Evolutionary conservation across 2,329 filamentous ascomycete species (phyloP).

Genomic region (Didymella keratinophila): DNA sequence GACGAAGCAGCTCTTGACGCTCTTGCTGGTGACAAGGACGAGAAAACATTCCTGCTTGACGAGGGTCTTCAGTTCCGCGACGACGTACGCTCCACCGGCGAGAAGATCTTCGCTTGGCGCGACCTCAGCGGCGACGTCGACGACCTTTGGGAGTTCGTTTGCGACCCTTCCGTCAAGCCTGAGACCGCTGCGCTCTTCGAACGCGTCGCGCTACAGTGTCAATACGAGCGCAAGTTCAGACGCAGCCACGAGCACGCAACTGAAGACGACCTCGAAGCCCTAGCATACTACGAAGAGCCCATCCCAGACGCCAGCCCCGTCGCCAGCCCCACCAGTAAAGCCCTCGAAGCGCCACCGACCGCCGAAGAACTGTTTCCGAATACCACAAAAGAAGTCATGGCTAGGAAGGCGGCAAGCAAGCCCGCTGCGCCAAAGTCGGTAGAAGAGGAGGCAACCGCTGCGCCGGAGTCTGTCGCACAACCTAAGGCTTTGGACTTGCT

Average conservation of each 20-base stretch:
- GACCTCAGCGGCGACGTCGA: slow-evolving; percentile 92
- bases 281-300: slow-evolving; percentile 74
- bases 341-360: slow-evolving; percentile 43
- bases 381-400: slow-evolving; percentile 53
- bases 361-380: slow-evolving; percentile 48
- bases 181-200: slow-evolving; percentile 82
- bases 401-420: slow-evolving; percentile 50
- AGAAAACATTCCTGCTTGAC: slow-evolving; percentile 97
- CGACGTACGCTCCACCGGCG: slow-evolving; percentile 78
- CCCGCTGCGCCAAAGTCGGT: slow-evolving; percentile 37
- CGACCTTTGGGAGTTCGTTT: slow-evolving; percentile 98
- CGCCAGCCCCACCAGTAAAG: slow-evolving; percentile 56
- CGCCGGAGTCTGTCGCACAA: slow-evolving; percentile 66
- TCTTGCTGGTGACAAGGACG: slow-evolving; percentile 84
- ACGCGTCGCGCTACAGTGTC: slow-evolving; percentile 84
- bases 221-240: slow-evolving; percentile 96
- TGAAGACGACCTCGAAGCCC: slow-evolving; percentile 80
- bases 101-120: slow-evolving; percentile 91
- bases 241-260: slow-evolving; percentile 81
- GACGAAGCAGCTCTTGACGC: slow-evolving; percentile 80
- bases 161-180: slow-evolving; percentile 74
- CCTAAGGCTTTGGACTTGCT: slow-evolving; percentile 78
- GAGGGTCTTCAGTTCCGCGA: slow-evolving; percentile 87
- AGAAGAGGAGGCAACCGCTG: slow-evolving; percentile 61
- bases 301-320: slow-evolving; percentile 68